Base-by-base conservation (phyloP, 2,329 filamentous ascomycete species). In the Metarhizium sp. region DNA sequence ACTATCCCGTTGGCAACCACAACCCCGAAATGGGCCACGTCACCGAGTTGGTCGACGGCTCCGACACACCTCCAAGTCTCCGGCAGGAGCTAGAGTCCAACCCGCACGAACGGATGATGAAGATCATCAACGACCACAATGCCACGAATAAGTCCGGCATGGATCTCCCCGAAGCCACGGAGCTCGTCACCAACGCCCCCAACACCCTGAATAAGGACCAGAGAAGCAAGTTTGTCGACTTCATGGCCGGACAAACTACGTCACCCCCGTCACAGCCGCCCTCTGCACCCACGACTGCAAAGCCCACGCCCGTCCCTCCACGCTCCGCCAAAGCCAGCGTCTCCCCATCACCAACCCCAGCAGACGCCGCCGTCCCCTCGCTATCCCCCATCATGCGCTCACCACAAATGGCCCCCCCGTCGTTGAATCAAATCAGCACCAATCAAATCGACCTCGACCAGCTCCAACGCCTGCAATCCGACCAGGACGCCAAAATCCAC, bases 371-470 rank as follows among this genome's bases (percentile, higher is more conserved):
- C 59, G 55, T 65, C 61, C 63, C 69, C 7, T 75, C 75, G 3
- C 67, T 79, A n/a, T 79, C 80, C 1, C 77, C 80, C 0, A 73
- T 76, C 54, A 71, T 83, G 57, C 69, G 72, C 6, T 71, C 75
- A 40, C 57, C 54, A 18, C 57, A 58, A 52, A 56, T 58, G 51
- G 49, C 32, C 13, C 57, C 57, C 11, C 57, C 78, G 1, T 79
- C 80, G 0, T 73, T 90, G 20, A 77, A 81, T 52, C 78, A 85
- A 43, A 80, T 94, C 59, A 81, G 78, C 49, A 81, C 81, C 58
- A 92, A 87, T 4, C 80, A 87, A 58, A 77, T 86, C 14, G 88
- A 95, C 59, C 80, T 96, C 32, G 88, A 94, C 52, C 80, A 87
- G 34, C 77, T 97, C 2, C 83, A 89, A 59, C 86, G 85, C 47